Evolutionary conservation across 306 rosid genomes (phyloP), one percentile per base, ranked within the genome.

Genomic region (Cicer yamashitae): DNA sequence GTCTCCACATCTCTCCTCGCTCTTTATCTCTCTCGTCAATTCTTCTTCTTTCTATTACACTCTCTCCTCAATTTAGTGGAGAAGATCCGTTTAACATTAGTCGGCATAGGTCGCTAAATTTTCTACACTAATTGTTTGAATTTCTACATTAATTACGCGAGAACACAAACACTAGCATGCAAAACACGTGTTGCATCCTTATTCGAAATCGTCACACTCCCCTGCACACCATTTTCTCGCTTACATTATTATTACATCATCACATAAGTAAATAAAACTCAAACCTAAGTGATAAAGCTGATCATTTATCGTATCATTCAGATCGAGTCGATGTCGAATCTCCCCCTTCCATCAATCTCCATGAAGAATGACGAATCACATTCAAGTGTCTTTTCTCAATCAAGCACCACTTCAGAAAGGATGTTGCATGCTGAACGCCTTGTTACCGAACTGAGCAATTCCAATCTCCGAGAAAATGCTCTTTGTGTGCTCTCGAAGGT

Each of bases 401-500:
- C 60, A 11, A 54, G 13, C 11, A 54, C 2, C 2, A 6, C 1
- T 54, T 9, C 34, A 11, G 9, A 18, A 10, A 18, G 1, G 34
- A 18, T 11, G 14, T 8, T 40, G 41, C 12, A 11, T 40, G 7
- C 13, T 10, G 11, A 60, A 13, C 45, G 6, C 45, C 10, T 60
- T 7, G 17, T 60, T 13, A 7, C 0, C 30, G 45, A 60, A 12
- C 10, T 60, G 2, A 3, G 1, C 20, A 37, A 34, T 34, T 17
- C 45, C 0, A 1, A 34, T 34, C 67, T 34, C 2, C 18, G 67
- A 7, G 67, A 60, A 34, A 60, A 60, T 4, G 67, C 67, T 34
- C 4, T 60, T 60, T 10, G 7, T 60, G 67, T 34, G 6, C 67
- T 60, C 18, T 34, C 67, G 3, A 60, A 60, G 67, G 67, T 60